Percentiles rank a stretch among this genome's conserved stretches.
These are phyloP conservation scores for Phoenix roebelenii DNA, from an alignment of 176 grass and related monocot genomes.

Conservation along the genomic window DNA sequence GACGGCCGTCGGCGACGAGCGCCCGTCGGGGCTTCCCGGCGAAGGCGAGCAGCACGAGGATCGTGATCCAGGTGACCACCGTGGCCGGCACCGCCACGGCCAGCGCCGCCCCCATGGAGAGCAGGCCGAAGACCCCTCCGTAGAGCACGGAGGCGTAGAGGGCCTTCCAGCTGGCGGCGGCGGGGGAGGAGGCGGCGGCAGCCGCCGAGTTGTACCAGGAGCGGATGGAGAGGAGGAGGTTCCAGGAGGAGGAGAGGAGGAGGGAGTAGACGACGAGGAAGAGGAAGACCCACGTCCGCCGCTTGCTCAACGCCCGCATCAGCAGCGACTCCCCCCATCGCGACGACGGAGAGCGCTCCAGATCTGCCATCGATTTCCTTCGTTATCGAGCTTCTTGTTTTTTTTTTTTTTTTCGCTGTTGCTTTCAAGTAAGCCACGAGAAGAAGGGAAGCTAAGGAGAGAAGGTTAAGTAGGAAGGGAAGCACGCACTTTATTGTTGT, in stretches of 20 bases:
- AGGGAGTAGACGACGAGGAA: conserved; percentile 65
- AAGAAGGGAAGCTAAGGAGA: too few relatives aligned
- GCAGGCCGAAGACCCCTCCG: conserved; percentile 74
- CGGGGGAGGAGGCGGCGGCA: conserved; percentile 22
- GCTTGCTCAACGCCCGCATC: conserved; percentile 36
- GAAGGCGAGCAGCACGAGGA: conserved; percentile 83
- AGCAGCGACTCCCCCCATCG: conserved; percentile 36
- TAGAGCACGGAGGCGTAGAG: conserved; percentile 79
- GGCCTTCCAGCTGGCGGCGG: conserved; percentile 10
- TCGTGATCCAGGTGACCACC: conserved; percentile 75
- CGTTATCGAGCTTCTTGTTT: too few relatives aligned
- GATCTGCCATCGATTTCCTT: too few relatives aligned
- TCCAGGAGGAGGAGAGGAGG: conserved; percentile 68
- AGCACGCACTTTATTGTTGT: too few relatives aligned
- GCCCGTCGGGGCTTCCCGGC: conserved; percentile 34
- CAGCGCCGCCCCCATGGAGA: conserved; percentile 69
- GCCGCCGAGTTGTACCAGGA: conserved; percentile 40
- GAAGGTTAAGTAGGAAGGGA: too few relatives aligned
- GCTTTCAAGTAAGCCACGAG: too few relatives aligned
- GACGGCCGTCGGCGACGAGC: conserved; percentile 49
- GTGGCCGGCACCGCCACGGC: conserved; percentile 70
- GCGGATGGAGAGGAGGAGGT: conserved; percentile 45
- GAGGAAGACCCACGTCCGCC: conserved; percentile 63
- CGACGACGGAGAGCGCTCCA: too few relatives aligned
- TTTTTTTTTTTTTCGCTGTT: too few relatives aligned